Percentiles rank a stretch among this genome's conserved stretches.
Evolutionary conservation across 305 asterid species (phyloP).

Genomic region (Fraxinus ornus): DNA sequence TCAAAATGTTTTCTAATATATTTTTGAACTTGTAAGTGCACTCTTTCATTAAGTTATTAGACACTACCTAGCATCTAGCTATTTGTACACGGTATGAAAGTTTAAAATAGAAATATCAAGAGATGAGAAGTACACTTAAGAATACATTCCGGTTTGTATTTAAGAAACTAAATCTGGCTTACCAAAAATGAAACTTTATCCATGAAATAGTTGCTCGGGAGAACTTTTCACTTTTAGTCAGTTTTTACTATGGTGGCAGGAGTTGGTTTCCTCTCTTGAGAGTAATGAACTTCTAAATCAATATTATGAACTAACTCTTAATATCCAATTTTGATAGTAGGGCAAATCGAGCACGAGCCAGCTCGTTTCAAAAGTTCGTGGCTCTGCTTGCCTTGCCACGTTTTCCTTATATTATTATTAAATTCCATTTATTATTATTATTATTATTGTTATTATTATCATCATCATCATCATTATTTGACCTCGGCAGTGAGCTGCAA

Average conservation of each 20-base stretch:
- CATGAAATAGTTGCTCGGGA: background rate
- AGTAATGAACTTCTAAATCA: background rate
- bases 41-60: background rate
- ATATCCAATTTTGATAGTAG: background rate
- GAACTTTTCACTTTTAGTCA: background rate
- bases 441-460: too few species aligned
- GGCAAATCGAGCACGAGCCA: background rate
- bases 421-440: too few species aligned
- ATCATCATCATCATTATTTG: too few species aligned
- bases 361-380: background rate
- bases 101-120: conserved; percentile 2
- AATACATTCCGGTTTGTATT: conserved; percentile 1
- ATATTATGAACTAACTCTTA: background rate
- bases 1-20: background rate
- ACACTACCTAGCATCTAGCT: background rate
- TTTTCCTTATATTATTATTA: background rate
- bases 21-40: background rate
- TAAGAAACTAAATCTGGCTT: conserved; percentile 7
- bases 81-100: background rate
- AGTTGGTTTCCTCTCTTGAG: background rate
- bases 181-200: background rate
- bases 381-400: background rate
- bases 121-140: conserved; percentile 3
- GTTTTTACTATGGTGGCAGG: background rate
- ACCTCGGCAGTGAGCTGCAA: background rate